phyloP scores from a whole-genome alignment of 176 grass and related monocot species.

The Bromus sterilis region DNA sequence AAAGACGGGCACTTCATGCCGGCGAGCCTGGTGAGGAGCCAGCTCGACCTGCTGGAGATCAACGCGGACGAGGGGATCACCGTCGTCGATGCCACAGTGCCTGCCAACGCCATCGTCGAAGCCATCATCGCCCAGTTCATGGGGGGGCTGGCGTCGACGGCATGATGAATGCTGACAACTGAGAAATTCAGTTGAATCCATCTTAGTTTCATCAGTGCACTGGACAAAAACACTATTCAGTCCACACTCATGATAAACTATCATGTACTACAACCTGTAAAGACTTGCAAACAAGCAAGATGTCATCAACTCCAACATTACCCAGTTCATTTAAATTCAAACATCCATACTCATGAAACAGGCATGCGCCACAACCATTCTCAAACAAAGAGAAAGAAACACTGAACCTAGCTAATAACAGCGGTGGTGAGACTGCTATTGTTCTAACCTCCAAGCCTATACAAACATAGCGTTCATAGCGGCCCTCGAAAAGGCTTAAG shows the following conservation, averaged over 20 bases:
- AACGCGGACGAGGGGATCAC: slow-evolving; percentile 46
- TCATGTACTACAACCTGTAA: neutral
- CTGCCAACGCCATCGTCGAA: slow-evolving; percentile 16
- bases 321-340: slow-evolving; percentile 32
- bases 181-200: neutral
- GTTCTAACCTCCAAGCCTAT: slow-evolving; percentile 43
- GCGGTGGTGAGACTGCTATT: neutral
- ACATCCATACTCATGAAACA: slow-evolving; percentile 11
- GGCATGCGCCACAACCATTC: neutral
- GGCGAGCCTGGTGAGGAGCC: slow-evolving; percentile 52
- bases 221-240: neutral
- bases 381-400: neutral
- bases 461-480: slow-evolving; percentile 14
- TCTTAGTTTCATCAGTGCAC: neutral
- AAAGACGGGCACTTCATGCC: slow-evolving; percentile 83
- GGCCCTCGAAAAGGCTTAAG: neutral
- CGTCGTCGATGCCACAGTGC: slow-evolving; percentile 25
- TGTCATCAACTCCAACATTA: slow-evolving; percentile 13
- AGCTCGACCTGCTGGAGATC: slow-evolving; percentile 72
- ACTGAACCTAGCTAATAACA: slow-evolving; percentile 27
- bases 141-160: slow-evolving; percentile 1
- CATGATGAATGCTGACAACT: neutral
- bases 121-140: slow-evolving; percentile 37
- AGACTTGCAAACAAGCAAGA: neutral
- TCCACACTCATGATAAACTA: neutral